A percentile compares a stretch with the other conserved stretches of the same genome.
Conservation (phyloP, 225 moss, liverwort and hornwort genomes). For the Physcomitrium patens region DNA sequence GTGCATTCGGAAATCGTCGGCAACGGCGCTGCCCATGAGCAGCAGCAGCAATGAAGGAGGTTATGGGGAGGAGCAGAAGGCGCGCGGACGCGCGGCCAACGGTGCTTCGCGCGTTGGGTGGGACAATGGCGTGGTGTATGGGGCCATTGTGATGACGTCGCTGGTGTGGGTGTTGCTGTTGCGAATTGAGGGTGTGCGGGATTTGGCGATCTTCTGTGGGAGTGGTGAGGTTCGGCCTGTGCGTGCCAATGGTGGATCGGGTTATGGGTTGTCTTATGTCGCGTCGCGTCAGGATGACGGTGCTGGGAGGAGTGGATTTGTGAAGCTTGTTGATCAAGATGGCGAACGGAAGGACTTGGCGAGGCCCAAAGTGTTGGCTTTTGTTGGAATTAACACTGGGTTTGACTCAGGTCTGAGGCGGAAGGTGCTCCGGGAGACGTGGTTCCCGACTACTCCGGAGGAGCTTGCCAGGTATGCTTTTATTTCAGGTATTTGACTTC, state of each 20-base stretch:
- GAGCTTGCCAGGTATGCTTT: constrained; percentile 56
- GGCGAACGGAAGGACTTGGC: constrained; percentile 38
- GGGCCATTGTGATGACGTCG: constrained; percentile 44
- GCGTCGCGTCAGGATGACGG: constrained; percentile 45
- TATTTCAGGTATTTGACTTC: background rate
- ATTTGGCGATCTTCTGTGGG: constrained; percentile 49
- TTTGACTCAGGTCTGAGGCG: constrained; percentile 80
- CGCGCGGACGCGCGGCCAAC: too few relatives aligned
- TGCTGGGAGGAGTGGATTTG: constrained; percentile 45
- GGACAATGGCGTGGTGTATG: constrained; percentile 26
- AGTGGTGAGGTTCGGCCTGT: background rate
- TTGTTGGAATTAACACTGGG: constrained; percentile 96
- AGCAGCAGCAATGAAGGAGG: too few relatives aligned
- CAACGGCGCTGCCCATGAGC: too few relatives aligned
- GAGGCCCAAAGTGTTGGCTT: constrained; percentile 70
- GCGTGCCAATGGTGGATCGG: background rate
- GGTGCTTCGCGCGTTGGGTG: too few relatives aligned
- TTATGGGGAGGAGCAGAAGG: too few relatives aligned
- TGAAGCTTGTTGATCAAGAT: constrained; percentile 40
- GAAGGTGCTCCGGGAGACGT: constrained; percentile 74
- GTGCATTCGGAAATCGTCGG: too few relatives aligned
- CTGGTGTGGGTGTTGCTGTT: constrained; percentile 49
- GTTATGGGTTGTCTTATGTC: constrained; percentile 42
- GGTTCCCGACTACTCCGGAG: constrained; percentile 73
- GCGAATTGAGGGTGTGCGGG: constrained; percentile 32